phyloP scores from a whole-genome alignment of 164 flowering plant genomes.

The Nelumbo lutea region DNA sequence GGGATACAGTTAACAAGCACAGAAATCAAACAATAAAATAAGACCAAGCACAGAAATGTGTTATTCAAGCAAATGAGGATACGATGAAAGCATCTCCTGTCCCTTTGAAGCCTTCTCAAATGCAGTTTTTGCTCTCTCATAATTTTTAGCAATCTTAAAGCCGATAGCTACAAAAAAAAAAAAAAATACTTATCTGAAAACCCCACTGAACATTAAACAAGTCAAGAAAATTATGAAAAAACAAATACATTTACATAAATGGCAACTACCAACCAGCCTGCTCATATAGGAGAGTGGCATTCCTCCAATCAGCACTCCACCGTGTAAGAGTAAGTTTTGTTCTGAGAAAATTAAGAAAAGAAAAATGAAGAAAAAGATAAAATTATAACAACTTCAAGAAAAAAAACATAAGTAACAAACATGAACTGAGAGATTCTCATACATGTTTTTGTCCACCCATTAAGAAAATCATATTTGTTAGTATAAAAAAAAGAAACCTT shows the following conservation, averaged over 20 bases:
- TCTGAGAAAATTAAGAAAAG: slow-evolving; percentile 27
- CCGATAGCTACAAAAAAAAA: slow-evolving; percentile 50
- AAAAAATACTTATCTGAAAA: slow-evolving; percentile 2
- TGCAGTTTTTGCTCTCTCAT: slow-evolving; percentile 79
- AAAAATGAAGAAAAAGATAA: not conserved
- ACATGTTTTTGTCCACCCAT: too few species aligned
- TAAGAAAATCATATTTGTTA: too few species aligned
- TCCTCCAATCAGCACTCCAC: slow-evolving; percentile 97
- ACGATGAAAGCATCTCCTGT: slow-evolving; percentile 95
- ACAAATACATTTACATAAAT: not conserved
- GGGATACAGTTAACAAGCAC: slow-evolving; percentile 19
- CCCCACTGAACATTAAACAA: not conserved
- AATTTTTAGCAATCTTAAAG: slow-evolving; percentile 50
- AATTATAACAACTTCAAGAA: too few species aligned
- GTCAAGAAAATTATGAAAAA: not conserved
- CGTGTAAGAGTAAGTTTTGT: slow-evolving; percentile 83
- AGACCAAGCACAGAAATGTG: not conserved
- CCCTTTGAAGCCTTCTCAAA: slow-evolving; percentile 93
- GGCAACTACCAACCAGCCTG: slow-evolving; percentile 64
- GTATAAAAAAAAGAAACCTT: too few species aligned
- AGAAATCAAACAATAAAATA: slow-evolving; percentile 2
- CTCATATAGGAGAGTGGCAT: slow-evolving; percentile 74
- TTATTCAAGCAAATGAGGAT: slow-evolving; percentile 34
- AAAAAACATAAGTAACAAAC: too few species aligned
- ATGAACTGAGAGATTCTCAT: too few species aligned